Base-by-base conservation (phyloP, 169 alveolate species). In the Eimeria necatrix region DNA sequence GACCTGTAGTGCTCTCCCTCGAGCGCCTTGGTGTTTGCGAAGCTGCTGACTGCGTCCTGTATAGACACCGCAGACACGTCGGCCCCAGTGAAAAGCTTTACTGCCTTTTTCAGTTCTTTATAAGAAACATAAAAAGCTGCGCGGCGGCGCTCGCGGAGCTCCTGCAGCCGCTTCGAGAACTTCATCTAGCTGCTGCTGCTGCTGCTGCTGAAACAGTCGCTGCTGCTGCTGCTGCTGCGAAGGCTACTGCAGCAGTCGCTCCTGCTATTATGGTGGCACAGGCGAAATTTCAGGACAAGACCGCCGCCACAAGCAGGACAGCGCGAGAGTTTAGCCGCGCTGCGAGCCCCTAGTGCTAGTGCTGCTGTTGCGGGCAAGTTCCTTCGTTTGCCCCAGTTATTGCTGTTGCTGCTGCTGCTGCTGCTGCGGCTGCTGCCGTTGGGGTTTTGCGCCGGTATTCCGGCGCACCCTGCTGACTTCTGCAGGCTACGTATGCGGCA, bases 31-130 rank as follows among this genome's bases (percentile, higher is more conserved):
- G 94, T 96, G 88, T 94, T 90, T 8, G 97, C 97, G 83, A 97
- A 96, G 76, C 95, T 96, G 46, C 80, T 73, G 46, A 97, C 96
- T 8, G 96, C 97, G 53, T 97, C 97, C 73, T 92, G 94, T 12
- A 97, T 96, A 6, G 98, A 96, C 86, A 90, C 94, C 26, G 97
- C 95, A 2, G 97, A 95, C 8, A 97, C 96, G 68, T 97, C 98
- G 32, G 94, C 92, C 26, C 97, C 98, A 8, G 98, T 97, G 78
- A 97, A 96, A 26, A 97, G 84, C 87, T 96, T 96, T 71, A 97
- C 93, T 20, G 97, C 97, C 51, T 96, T 95, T 91, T 97, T 97
- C 73, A 97, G 94, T 32, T 97, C 97, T 87, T 96, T 97, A 91
- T 97, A 97, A 14, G 98, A 91, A 32, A 97, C 95, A 86, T 97